Evolutionary conservation across 2,329 filamentous ascomycete genomes (phyloP).

Genomic region (Neonectria faginata): DNA sequence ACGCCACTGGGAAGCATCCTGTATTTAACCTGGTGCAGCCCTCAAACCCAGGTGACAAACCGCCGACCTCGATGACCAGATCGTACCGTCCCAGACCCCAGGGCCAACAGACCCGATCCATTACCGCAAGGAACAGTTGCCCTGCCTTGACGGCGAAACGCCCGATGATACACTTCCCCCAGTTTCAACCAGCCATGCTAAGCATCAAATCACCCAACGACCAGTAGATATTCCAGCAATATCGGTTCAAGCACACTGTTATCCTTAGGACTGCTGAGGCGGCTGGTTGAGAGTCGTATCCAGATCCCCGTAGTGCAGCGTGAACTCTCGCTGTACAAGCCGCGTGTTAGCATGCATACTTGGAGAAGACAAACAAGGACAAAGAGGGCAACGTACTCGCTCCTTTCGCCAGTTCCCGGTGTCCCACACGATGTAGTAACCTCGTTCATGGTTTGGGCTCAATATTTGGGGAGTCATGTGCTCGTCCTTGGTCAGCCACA

Average conservation of each 20-base stretch:
- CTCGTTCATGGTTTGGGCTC: slow-evolving; percentile 70
- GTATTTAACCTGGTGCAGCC: slow-evolving; percentile 43
- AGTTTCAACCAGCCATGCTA: slow-evolving; percentile 36
- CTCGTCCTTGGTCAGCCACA: slow-evolving; percentile 77
- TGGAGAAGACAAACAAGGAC: neutral
- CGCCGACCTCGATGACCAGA: slow-evolving; percentile 45
- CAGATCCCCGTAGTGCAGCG: slow-evolving; percentile 71
- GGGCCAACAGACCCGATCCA: slow-evolving; percentile 48
- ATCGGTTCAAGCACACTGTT: slow-evolving; percentile 23
- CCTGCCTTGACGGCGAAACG: slow-evolving; percentile 48
- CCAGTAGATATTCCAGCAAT: slow-evolving; percentile 25
- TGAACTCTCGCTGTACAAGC: slow-evolving; percentile 66
- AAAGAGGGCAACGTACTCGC: slow-evolving; percentile 60
- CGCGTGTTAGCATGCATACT: slow-evolving; percentile 27
- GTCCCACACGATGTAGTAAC: slow-evolving; percentile 76
- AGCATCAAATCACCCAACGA: slow-evolving; percentile 27
- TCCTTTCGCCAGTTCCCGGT: slow-evolving; percentile 72
- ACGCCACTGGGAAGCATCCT: slow-evolving; percentile 44
- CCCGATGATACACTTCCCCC: slow-evolving; percentile 43
- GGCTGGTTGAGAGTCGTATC: slow-evolving; percentile 60
- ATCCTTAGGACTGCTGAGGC: slow-evolving; percentile 46
- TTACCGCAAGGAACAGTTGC: slow-evolving; percentile 47
- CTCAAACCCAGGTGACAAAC: slow-evolving; percentile 43
- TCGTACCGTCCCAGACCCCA: slow-evolving; percentile 47
- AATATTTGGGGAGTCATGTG: slow-evolving; percentile 72